These are phyloP conservation scores for Obba rivulosa DNA, from an alignment of 768 basidiomycete species.

Conservation along the genomic window DNA sequence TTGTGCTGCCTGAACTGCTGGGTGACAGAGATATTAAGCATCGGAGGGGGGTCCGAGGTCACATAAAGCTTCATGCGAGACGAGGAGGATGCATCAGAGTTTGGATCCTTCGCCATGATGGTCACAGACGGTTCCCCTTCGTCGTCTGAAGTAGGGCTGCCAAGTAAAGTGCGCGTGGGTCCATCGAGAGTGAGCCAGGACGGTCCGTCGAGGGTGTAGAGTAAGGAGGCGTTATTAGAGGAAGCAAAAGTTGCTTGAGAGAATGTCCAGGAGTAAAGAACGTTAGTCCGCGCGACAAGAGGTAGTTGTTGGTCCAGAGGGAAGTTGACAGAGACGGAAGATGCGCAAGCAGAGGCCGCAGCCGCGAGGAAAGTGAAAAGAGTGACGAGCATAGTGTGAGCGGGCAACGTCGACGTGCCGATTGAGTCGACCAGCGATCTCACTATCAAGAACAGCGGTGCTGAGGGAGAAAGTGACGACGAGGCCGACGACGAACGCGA, in stretches of 20 bases:
- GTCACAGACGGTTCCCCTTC: slow-evolving; percentile 57
- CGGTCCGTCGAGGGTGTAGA: slow-evolving; percentile 54
- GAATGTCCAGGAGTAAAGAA: slow-evolving; percentile 67
- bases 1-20: slow-evolving; percentile 59
- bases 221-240: slow-evolving; percentile 34
- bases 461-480: background rate
- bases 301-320: slow-evolving; percentile 74
- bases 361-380: slow-evolving; percentile 9
- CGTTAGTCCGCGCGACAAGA: slow-evolving; percentile 61
- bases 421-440: slow-evolving; percentile 20
- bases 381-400: slow-evolving; percentile 20
- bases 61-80: slow-evolving; percentile 55
- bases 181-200: slow-evolving; percentile 75
- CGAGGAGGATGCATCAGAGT: slow-evolving; percentile 38
- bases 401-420: slow-evolving; percentile 1
- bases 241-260: slow-evolving; percentile 61
- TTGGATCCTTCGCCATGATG: slow-evolving; percentile 55
- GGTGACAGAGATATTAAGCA: slow-evolving; percentile 44
- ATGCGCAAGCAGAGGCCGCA: slow-evolving; percentile 1
- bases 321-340: slow-evolving; percentile 43
- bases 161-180: slow-evolving; percentile 52
- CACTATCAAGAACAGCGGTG: background rate
- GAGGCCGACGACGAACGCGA: slow-evolving; percentile 3
- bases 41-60: slow-evolving; percentile 47
- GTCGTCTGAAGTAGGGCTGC: slow-evolving; percentile 60